A percentile compares a stretch with the other conserved stretches of the same genome.
Evolutionary conservation across 2,329 filamentous ascomycete species (phyloP).

Genomic region (Bipolaris zeicola): DNA sequence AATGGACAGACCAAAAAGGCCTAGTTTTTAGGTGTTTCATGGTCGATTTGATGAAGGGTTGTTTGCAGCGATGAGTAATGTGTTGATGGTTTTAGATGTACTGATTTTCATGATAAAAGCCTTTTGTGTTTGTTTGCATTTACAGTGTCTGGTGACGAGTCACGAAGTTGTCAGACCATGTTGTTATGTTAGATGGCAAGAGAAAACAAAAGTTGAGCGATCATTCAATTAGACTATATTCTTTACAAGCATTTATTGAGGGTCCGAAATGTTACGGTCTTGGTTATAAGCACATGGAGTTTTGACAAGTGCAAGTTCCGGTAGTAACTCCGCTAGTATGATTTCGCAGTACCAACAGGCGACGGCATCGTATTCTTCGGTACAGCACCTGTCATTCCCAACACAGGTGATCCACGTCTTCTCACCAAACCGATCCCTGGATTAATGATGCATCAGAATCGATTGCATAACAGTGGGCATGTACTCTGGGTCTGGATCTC

Average conservation of each 20-base stretch:
- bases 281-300: background rate
- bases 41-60: background rate
- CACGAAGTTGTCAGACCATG: background rate
- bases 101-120: background rate
- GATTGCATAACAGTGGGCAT: background rate
- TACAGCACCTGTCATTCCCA: background rate
- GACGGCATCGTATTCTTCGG: too few relatives aligned
- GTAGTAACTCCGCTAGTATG: too few relatives aligned
- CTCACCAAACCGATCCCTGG: background rate
- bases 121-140: background rate
- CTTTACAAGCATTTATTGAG: background rate
- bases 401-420: background rate
- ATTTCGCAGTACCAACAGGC: too few relatives aligned
- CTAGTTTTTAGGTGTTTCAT: background rate
- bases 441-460: background rate
- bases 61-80: background rate
- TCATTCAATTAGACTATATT: background rate
- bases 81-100: background rate
- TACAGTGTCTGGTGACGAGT: background rate
- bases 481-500: background rate
- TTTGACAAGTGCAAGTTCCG: too few relatives aligned
- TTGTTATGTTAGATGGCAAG: background rate
- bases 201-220: background rate
- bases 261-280: background rate
- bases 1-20: slow-evolving; percentile 32